Base-by-base conservation (phyloP, 2,329 filamentous ascomycete genomes). In the Ceratocystis papillata region DNA sequence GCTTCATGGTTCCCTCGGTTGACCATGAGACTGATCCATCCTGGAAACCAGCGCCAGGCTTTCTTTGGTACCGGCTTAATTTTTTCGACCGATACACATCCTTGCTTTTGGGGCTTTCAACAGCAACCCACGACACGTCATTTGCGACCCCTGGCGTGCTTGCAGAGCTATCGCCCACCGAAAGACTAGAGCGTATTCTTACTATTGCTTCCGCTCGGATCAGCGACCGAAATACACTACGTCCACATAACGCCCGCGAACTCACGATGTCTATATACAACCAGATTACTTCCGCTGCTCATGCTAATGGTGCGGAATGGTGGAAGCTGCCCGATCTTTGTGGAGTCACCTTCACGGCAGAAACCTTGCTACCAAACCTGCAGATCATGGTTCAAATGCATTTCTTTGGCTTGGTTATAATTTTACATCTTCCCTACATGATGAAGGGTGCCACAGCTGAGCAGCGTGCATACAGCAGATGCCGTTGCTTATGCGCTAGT, bases 381-480 rank as follows among this genome's bases (percentile, higher is more conserved):
- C 48, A 59, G 44, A 63, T 79, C 5, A 77, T 80, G 70, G 71
- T 78, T 5, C 81, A 84, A 67, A 75, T 83, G 59, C 75, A 77
- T 1, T 79, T 83, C 68, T 78, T 79, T 69, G 77, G 79, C 44
- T 74, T 83, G 2, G 72, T 83, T 6, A 77, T 80, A 44, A 75
- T 81, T 7, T 75, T 84, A 0, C 81, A 85, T 67, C 75, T 84
- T 1, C 82, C 82, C 0, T 83, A 80, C 68, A 79, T 84, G 72
- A 75, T 83, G 10, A 76, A 75, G 28, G 72, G 76, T 45, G 70
- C 74, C 0, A 69, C 72, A 22, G 74, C 76, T 20, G 72, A 73
- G 5, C 75, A 75, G 17, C 77, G 78, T 65, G 77, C 80, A 22
- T 79, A 80, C 70, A 81, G 78, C 69, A 81, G 78, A 65, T 75